Percentiles rank a stretch among this genome's conserved stretches.
Conservation (phyloP, 257 asterid genomes). For the Ligustrum vulgare region DNA sequence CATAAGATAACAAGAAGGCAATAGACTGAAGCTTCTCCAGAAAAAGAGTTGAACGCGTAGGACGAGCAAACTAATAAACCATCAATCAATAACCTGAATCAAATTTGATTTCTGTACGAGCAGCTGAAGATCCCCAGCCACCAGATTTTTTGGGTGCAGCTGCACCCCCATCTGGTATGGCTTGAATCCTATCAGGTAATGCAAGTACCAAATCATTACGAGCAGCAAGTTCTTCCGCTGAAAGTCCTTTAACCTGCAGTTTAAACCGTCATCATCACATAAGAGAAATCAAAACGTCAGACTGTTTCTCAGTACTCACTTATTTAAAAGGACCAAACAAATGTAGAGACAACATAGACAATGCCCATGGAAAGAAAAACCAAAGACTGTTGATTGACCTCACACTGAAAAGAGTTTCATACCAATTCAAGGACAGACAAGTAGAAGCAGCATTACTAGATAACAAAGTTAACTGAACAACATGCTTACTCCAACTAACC, state of each 20-base stretch:
- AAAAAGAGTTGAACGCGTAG: not conserved
- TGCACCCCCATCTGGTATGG: constrained; percentile 55
- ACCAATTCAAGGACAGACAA: not conserved
- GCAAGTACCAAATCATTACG: constrained; percentile 58
- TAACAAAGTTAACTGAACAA: not conserved
- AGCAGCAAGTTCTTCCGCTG: constrained; percentile 49
- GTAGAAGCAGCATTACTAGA: not conserved
- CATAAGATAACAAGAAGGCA: constrained; percentile 21
- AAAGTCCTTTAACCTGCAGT: constrained; percentile 51
- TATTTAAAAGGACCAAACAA: not conserved
- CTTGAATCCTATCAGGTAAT: constrained; percentile 51
- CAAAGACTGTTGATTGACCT: not conserved
- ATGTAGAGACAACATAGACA: not conserved
- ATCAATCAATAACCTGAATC: constrained; percentile 39
- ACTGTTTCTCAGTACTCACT: not conserved
- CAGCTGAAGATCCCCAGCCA: constrained; percentile 53
- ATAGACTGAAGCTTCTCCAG: not conserved
- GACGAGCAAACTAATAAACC: constrained; percentile 14
- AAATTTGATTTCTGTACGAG: constrained; percentile 49
- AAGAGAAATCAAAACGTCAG: not conserved
- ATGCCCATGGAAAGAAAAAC: not conserved
- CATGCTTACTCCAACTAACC: not conserved
- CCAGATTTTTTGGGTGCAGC: constrained; percentile 52
- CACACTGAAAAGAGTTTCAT: not conserved
- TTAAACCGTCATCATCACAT: not conserved